These are phyloP conservation scores for Podospora sp. DNA, from an alignment of 495 filamentous ascomycete genomes.

Conservation along the genomic window DNA sequence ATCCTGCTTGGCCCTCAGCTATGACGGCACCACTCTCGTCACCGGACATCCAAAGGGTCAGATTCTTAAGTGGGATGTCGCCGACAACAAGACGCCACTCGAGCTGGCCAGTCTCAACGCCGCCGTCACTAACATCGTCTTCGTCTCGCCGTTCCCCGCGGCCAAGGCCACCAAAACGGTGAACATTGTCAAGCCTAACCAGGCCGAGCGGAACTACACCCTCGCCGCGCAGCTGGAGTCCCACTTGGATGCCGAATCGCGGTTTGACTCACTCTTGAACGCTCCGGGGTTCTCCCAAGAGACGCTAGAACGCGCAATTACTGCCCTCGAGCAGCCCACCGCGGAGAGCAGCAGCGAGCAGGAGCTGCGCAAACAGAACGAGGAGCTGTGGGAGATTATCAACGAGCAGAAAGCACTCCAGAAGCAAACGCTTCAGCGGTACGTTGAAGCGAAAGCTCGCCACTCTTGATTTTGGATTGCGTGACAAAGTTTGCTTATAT, in stretches of 20 bases:
- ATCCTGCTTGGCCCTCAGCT: constrained; percentile 67
- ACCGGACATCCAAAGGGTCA: constrained; percentile 82
- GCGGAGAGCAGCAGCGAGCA: constrained; percentile 39
- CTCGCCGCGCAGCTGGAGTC: constrained; percentile 66
- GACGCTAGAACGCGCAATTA: constrained; percentile 31
- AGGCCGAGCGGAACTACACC: constrained; percentile 67
- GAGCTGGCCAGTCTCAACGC: constrained; percentile 70
- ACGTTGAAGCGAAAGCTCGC: constrained; percentile 38
- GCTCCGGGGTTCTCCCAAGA: constrained; percentile 41
- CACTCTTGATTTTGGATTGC: neutral
- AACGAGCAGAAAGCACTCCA: constrained; percentile 52
- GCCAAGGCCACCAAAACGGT: constrained; percentile 52
- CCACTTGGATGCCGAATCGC: constrained; percentile 35
- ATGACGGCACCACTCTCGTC: constrained; percentile 78
- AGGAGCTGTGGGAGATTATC: constrained; percentile 55
- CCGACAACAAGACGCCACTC: constrained; percentile 65
- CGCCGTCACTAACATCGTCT: constrained; percentile 75
- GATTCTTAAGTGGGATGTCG: constrained; percentile 66
- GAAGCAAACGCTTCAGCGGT: constrained; percentile 51
- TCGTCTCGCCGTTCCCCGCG: constrained; percentile 64
- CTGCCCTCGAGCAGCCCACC: constrained; percentile 35
- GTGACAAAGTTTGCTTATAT: neutral
- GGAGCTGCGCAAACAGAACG: constrained; percentile 51
- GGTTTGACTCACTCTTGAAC: constrained; percentile 44
- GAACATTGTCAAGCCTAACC: constrained; percentile 71